Conservation (phyloP, 257 asterid species). For the Anisodus tanguticus region DNA sequence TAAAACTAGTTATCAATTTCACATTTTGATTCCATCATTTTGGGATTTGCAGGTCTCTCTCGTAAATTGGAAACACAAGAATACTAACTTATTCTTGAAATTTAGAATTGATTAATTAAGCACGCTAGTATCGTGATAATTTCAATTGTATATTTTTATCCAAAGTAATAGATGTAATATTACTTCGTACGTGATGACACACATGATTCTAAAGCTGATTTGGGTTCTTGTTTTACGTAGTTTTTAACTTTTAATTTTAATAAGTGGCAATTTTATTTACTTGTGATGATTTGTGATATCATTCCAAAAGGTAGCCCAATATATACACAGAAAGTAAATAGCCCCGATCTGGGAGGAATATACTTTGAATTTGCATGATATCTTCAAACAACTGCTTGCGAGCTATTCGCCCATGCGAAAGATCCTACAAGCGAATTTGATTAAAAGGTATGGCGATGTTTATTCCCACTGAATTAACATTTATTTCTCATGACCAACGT, state of each 20-base stretch:
- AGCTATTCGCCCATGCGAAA: constrained; percentile 17
- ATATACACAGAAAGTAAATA: not conserved
- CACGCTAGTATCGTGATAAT: not conserved
- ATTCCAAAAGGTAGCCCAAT: not conserved
- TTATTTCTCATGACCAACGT: not conserved
- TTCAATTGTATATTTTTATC: not conserved
- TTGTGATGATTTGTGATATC: no score
- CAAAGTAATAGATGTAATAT: not conserved
- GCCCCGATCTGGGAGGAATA: not conserved
- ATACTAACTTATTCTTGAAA: not conserved
- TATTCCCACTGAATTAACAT: not conserved
- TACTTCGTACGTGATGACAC: not conserved
- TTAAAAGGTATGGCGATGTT: not conserved
- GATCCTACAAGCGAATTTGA: not conserved
- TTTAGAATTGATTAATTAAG: not conserved
- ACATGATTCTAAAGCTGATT: not conserved
- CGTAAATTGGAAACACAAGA: not conserved
- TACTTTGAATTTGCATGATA: not conserved
- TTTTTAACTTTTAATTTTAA: no score
- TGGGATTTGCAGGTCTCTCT: not conserved
- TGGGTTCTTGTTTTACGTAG: not conserved
- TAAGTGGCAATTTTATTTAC: not conserved
- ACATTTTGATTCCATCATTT: not conserved
- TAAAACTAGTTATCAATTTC: not conserved
- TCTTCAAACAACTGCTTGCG: not conserved